These are phyloP conservation scores for Mycena latifolia DNA, from an alignment of 768 basidiomycete species.

Conservation along the genomic window DNA sequence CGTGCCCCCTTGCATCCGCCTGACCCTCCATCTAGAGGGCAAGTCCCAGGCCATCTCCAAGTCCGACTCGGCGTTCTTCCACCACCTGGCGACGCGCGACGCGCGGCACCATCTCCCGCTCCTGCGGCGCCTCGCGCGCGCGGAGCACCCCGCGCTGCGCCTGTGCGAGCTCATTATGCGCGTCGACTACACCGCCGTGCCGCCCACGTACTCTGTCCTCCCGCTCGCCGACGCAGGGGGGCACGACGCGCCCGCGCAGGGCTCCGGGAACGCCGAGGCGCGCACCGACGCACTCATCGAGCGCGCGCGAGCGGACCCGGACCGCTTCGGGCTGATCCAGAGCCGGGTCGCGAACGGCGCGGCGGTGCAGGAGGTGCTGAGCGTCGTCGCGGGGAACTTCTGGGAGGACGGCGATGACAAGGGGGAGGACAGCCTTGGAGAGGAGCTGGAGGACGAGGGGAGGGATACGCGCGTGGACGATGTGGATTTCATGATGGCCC, in stretches of 20 bases:
- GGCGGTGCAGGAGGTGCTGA: constrained; percentile 44
- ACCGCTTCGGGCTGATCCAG: constrained; percentile 47
- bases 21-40: constrained; percentile 41
- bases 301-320: constrained; percentile 48
- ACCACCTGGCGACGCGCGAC: constrained; percentile 50
- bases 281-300: constrained; percentile 54
- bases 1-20: neutral
- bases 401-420: constrained; percentile 42
- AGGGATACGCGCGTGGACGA: constrained; percentile 21
- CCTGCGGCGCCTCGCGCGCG: constrained; percentile 42
- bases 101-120: constrained; percentile 43
- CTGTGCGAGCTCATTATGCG: constrained; percentile 44
- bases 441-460: constrained; percentile 2
- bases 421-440: constrained; percentile 4
- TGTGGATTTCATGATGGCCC: constrained; percentile 34
- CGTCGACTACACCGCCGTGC: constrained; percentile 50
- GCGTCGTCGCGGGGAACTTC: constrained; percentile 47
- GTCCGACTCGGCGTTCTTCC: constrained; percentile 48
- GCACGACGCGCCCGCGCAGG: constrained; percentile 27
- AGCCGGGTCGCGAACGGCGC: constrained; percentile 48
- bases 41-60: constrained; percentile 48
- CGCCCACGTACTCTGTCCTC: constrained; percentile 42
- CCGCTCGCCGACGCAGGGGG: constrained; percentile 42
- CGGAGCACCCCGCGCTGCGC: constrained; percentile 41
- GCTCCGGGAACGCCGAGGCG: constrained; percentile 45